Evolutionary conservation across 495 filamentous ascomycete species (phyloP).

Genomic region (Aspergillus affinis): DNA sequence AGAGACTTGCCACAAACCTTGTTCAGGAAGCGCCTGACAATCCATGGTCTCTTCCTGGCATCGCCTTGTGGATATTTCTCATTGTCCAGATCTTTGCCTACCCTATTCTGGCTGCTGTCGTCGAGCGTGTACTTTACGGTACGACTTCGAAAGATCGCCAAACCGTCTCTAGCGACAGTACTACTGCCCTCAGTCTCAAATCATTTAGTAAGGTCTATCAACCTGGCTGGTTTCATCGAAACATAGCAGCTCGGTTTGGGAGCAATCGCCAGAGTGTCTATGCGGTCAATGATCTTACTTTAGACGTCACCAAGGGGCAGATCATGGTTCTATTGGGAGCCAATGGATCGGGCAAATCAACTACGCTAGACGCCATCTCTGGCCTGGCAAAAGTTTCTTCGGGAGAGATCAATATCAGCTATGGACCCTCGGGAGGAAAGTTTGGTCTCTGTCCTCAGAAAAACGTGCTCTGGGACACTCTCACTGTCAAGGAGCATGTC

Average conservation of each 20-base stretch:
- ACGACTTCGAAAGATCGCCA: conserved; percentile 63
- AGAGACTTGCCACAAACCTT: conserved; percentile 55
- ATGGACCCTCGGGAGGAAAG: conserved; percentile 60
- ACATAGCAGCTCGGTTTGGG: conserved; percentile 46
- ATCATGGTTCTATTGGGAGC: conserved; percentile 81
- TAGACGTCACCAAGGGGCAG: conserved; percentile 68
- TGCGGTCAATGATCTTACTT: conserved; percentile 67
- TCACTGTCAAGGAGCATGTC: conserved; percentile 82
- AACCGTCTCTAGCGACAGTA: conserved; percentile 38
- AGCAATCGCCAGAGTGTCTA: conserved; percentile 61
- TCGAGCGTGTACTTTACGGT: conserved; percentile 75
- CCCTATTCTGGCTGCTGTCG: conserved; percentile 64
- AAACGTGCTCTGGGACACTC: conserved; percentile 84
- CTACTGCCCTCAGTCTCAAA: conserved; percentile 59
- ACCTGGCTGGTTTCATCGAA: conserved; percentile 59
- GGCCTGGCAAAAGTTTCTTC: conserved; percentile 69
- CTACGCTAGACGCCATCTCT: conserved; percentile 81
- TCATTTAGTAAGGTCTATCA: conserved; percentile 72
- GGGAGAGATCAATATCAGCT: conserved; percentile 64
- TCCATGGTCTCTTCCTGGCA: conserved; percentile 61
- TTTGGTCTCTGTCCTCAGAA: conserved; percentile 87
- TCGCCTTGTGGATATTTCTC: conserved; percentile 67
- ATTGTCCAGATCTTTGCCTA: conserved; percentile 72
- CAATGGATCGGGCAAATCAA: conserved; percentile 85
- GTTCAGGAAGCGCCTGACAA: conserved; percentile 55